Evolutionary conservation across 1,284 basidiomycete species (phyloP), one percentile per base, ranked within the genome.

Genomic region (Heterobasidion occidentale): DNA sequence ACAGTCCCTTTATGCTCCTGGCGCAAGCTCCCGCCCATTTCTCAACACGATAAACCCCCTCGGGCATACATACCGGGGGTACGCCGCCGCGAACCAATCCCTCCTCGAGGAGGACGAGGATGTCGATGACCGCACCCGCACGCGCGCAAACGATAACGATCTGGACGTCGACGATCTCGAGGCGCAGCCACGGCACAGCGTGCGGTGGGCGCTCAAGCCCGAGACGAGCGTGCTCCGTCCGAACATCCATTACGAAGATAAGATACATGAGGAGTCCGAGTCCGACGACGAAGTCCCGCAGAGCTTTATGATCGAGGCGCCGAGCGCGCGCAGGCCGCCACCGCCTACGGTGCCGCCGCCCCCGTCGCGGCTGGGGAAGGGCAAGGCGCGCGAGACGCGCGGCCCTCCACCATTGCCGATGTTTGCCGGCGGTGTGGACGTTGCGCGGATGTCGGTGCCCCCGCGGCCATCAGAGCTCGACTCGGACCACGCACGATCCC

Each of bases 11-110:
- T 74, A 74, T 57, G 65, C 68, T 47, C 74, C 74, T 45, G 74
- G 73, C 49, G 69, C 69, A 36, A 77, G 71, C 64, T 87, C 86
- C 46, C 79, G 83, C 46, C 83, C 85, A 3, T 90, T 93, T 64
- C 83, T 93, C 62, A 85, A 84, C 69, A 82, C 89, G 76, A 76
- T 93, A 45, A 93, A 92, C 65, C 89, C 91, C 38, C 85, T 90
- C 79, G 80, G 80, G 61, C 75, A 84, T 66, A 70, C 76, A 58
- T 80, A 87, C 68, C 78, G 84, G 63, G 84, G 90, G 45, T 86
- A 90, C 70, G 73, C 77, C 20, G 84, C 82, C 62, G 84, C 86
- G 46, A 81, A 77, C 65, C 84, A 87, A 67, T 81, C 81, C 34
- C 72, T 84, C 6, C 70, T 82, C 35, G 83, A 86, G 65, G 85